Percentiles rank a stretch among this genome's conserved stretches.
Evolutionary conservation across 2,329 filamentous ascomycete species (phyloP).

Genomic region (Laburnicola sp.): DNA sequence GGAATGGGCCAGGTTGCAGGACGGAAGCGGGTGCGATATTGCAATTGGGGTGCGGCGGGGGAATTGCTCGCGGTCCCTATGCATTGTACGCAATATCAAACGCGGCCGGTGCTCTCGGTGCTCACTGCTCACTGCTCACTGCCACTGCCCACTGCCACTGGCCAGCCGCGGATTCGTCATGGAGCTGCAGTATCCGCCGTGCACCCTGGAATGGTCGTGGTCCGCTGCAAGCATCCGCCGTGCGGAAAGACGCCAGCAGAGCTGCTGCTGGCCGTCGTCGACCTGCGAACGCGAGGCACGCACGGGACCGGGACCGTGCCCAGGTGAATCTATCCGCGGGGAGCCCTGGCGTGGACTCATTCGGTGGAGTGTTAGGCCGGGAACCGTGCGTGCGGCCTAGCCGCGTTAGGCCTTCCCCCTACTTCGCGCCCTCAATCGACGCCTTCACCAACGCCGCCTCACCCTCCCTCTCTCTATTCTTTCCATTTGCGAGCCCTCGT

Average conservation of each 20-base stretch:
- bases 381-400: background rate
- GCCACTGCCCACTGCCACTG: no score
- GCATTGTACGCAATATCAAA: no score
- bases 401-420: constrained; percentile 7
- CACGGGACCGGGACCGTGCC: no score
- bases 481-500: constrained; percentile 35
- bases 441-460: constrained; percentile 28
- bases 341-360: background rate
- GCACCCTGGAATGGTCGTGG: no score
- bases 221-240: no score
- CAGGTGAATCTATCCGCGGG: no score
- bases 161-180: no score
- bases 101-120: background rate
- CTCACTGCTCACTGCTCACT: no score
- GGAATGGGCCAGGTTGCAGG: constrained; percentile 17
- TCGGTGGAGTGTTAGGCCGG: constrained; percentile 18
- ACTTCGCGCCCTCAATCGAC: constrained; percentile 11
- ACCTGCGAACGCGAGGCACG: no score
- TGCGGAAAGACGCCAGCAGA: no score
- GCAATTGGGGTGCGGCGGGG: constrained; percentile 8
- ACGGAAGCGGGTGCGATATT: constrained; percentile 2
- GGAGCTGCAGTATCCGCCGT: no score
- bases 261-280: no score
- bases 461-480: constrained; percentile 38
- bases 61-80: constrained; percentile 2